These are phyloP conservation scores for Flaveria sonorensis DNA, from an alignment of 129 eudicot species.

Conservation along the genomic window DNA sequence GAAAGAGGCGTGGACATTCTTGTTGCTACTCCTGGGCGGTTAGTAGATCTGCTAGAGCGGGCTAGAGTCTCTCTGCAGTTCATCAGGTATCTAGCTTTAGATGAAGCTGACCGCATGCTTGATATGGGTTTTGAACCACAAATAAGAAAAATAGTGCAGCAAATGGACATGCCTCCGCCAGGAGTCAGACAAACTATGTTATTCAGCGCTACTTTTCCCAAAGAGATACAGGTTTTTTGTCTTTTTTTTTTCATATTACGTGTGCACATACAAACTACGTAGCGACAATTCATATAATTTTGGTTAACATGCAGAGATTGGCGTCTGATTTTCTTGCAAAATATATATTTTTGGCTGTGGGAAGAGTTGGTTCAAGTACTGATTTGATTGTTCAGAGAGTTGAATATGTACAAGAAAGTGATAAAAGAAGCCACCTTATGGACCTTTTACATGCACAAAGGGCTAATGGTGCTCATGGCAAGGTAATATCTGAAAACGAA, in stretches of 20 bases:
- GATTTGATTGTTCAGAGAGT: constrained; percentile 85
- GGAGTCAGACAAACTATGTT: constrained; percentile 93
- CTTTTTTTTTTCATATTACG: background rate
- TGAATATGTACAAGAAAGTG: constrained; percentile 81
- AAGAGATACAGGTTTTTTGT: constrained; percentile 79
- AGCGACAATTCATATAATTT: background rate
- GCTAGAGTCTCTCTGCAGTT: constrained; percentile 81
- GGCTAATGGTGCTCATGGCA: constrained; percentile 68
- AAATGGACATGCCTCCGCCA: constrained; percentile 97
- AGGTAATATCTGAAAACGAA: constrained; percentile 42
- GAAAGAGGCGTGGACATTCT: constrained; percentile 97
- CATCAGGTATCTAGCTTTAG: constrained; percentile 81
- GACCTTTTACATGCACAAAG: constrained; percentile 87
- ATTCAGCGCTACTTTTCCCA: constrained; percentile 95
- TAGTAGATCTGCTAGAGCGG: constrained; percentile 92
- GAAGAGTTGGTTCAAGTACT: constrained; percentile 92
- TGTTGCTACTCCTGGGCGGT: constrained; percentile 95
- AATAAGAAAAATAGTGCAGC: constrained; percentile 90
- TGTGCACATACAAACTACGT: background rate
- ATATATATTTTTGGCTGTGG: constrained; percentile 85
- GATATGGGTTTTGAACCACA: constrained; percentile 96
- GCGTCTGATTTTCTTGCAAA: constrained; percentile 79
- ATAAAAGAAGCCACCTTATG: constrained; percentile 88
- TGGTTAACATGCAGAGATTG: constrained; percentile 59
- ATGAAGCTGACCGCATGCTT: constrained; percentile 93